Conservation (phyloP, 306 rosid species). For the Luffa aegyptiaca region DNA sequence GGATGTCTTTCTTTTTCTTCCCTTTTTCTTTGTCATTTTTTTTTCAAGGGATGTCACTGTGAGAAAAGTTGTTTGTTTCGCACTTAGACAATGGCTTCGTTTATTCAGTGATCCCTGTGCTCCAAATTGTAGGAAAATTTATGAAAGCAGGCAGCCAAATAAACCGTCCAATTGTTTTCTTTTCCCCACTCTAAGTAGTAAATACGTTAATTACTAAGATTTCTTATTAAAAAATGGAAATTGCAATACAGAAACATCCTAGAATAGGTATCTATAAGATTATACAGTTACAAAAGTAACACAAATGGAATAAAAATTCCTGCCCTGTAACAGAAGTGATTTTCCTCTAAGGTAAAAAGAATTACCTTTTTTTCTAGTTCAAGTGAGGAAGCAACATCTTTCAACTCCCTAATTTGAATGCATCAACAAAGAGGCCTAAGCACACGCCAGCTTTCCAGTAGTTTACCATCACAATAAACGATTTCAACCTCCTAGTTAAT, state of each 20-base stretch:
- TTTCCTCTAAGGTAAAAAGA: neutral
- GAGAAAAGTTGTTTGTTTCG: neutral
- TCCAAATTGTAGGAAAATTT: neutral
- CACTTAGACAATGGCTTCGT: neutral
- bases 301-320: neutral
- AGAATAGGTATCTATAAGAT: neutral
- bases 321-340: neutral
- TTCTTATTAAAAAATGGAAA: neutral
- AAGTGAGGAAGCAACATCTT: neutral
- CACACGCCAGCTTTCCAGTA: conserved; percentile 99
- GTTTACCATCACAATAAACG: conserved; percentile 64
- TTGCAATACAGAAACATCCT: neutral
- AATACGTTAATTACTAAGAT: neutral
- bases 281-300: neutral
- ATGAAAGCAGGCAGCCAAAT: neutral
- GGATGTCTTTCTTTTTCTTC: neutral
- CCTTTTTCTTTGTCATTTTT: neutral
- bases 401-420: conserved; percentile 88
- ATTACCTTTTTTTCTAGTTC: neutral
- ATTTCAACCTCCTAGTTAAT: conserved; percentile 53
- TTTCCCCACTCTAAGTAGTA: neutral
- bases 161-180: neutral
- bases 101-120: neutral
- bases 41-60: neutral
- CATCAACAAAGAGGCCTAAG: conserved; percentile 94